Base-by-base conservation (phyloP, 768 basidiomycete species). In the Pleurotus ostreatus region DNA sequence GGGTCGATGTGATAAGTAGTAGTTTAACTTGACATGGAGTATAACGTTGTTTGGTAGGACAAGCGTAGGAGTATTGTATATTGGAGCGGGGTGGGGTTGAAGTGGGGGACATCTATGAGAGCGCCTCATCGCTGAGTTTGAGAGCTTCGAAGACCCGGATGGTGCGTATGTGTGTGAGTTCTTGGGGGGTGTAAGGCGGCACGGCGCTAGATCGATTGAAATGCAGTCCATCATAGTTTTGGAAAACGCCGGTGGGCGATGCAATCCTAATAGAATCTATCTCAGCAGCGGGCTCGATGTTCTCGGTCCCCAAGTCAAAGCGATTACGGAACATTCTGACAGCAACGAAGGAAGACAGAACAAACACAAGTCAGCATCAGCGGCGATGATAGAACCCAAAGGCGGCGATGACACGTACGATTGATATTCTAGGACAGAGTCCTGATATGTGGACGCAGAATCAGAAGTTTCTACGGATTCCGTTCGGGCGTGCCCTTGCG, bases 121-220 rank as follows among this genome's bases (percentile, higher is more conserved):
- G 39, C 0, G 39, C 15, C 9, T 41, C 55, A 12, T 59, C 60
- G 34, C 59, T 58, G 45, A 63, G 60, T 49, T 64, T 64, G 18
- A 65, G 60, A 13, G 62, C 65, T 53, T 68, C 65, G 43, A 60
- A 66, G 9, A 68, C 65, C 20, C 61, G 63, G 48, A 66, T 66
- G 1, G 63, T 64, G 39, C 67, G 57, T n/a, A 66, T 62, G 55
- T 65, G 65, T 12, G 64, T 65, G 23, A 63, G 55, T 48, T 66
- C 67, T 12, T 61, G 55, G 16, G 58, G 57, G 7, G 65, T 63
- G 45, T 68, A 68, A 7, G 65, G 66, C 41, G 65, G 67, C 4
- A 59, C 58, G 13, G 48, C 30, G 16, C 37, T 59, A 13, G 59
- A 52, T 34, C 58, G 58, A 37, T 60, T 59, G 9, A 55, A 49